A percentile compares a stretch with the other conserved stretches of the same genome.
phyloP scores from a whole-genome alignment of 768 basidiomycete genomes.

The Fistulinella prunicolor region DNA sequence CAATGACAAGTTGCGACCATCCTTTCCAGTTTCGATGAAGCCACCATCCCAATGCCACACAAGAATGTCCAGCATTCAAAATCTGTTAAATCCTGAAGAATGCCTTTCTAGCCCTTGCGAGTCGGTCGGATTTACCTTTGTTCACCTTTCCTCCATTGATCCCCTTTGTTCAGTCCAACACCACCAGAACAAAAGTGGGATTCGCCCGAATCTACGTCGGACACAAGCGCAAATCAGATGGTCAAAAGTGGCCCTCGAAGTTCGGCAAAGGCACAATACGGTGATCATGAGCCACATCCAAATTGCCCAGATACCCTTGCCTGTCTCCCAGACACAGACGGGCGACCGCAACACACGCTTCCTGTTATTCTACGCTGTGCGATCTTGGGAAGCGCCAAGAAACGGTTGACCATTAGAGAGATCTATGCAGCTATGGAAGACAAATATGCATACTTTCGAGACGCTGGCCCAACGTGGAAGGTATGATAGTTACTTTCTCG shows the following conservation, averaged over 20 bases:
- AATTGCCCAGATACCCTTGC: constrained; percentile 76
- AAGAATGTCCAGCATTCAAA: constrained; percentile 54
- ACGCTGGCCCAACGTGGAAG: constrained; percentile 84
- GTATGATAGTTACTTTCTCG: constrained; percentile 35
- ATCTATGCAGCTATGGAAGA: constrained; percentile 86
- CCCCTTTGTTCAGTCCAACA: constrained; percentile 29
- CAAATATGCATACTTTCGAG: constrained; percentile 79
- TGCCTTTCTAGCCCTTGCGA: constrained; percentile 37
- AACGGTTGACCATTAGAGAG: constrained; percentile 77
- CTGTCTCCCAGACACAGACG: constrained; percentile 77
- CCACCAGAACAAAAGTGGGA: constrained; percentile 25
- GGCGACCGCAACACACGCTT: constrained; percentile 78
- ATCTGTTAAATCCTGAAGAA: constrained; percentile 56
- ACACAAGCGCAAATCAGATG: constrained; percentile 30
- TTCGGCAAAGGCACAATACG: constrained; percentile 25
- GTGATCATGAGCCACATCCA: constrained; percentile 61
- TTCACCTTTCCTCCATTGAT: constrained; percentile 12
- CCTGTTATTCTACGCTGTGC: constrained; percentile 84
- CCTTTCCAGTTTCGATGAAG: constrained; percentile 11
- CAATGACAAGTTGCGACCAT: constrained; percentile 22
- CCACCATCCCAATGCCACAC: constrained; percentile 20
- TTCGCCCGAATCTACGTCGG: constrained; percentile 37
- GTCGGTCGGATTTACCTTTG: constrained; percentile 33
- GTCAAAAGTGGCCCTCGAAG: constrained; percentile 17
- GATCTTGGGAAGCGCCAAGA: constrained; percentile 72